A percentile compares a stretch with the other conserved stretches of the same genome.
Conservation (phyloP, 441 rosid species). For the Caryocar brasiliense region DNA sequence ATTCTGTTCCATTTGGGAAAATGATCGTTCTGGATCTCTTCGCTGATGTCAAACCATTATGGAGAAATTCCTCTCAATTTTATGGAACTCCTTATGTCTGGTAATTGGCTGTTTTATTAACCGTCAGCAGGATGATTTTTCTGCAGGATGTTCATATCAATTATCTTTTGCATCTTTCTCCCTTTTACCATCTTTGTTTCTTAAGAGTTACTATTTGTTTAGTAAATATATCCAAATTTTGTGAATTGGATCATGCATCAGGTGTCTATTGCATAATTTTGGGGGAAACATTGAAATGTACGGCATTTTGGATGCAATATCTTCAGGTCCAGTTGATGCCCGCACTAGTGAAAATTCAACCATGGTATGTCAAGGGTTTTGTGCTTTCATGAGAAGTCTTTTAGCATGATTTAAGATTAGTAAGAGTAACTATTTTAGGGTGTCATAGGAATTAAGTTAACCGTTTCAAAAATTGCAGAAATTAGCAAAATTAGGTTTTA, state of each 20-base stretch:
- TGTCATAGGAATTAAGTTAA: too few species aligned
- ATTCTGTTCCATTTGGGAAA: slow-evolving; percentile 85
- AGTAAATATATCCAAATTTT: neutral
- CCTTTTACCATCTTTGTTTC: neutral
- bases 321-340: slow-evolving; percentile 88
- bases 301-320: slow-evolving; percentile 67
- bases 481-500: too few species aligned
- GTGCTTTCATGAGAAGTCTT: neutral
- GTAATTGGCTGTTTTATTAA: slow-evolving; percentile 21
- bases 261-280: slow-evolving; percentile 96
- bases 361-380: slow-evolving; percentile 45
- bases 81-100: slow-evolving; percentile 92
- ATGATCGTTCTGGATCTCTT: slow-evolving; percentile 94
- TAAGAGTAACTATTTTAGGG: too few species aligned
- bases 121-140: slow-evolving; percentile 1
- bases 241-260: slow-evolving; percentile 18
- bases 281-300: slow-evolving; percentile 97
- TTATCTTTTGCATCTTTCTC: neutral
- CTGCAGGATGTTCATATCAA: neutral
- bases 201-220: neutral
- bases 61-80: slow-evolving; percentile 77
- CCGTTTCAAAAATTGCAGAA: too few species aligned
- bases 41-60: slow-evolving; percentile 87
- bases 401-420: neutral
- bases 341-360: slow-evolving; percentile 67